Evolutionary conservation across 768 basidiomycete species (phyloP).

Genomic region (Erythrobasidium yunnanense): DNA sequence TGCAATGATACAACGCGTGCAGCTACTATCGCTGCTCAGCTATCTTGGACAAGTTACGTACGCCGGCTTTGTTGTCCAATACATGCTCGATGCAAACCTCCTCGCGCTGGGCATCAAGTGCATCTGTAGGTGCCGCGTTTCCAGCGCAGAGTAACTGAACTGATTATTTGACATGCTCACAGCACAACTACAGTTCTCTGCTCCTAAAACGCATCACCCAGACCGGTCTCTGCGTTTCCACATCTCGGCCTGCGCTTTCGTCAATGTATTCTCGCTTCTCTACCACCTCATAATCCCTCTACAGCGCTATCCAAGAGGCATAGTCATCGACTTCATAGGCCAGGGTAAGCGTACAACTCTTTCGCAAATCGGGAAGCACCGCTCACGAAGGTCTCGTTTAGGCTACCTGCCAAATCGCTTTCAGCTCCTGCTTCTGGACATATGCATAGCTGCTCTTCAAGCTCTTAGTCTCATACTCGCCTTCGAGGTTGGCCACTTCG

Average conservation of each 20-base stretch:
- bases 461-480: constrained; percentile 6
- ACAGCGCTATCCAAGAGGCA: not conserved
- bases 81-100: constrained; percentile 24
- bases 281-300: constrained; percentile 9
- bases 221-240: constrained; percentile 18
- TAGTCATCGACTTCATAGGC: constrained; percentile 18
- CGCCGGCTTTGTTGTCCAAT: not conserved
- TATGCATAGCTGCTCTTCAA: not conserved
- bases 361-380: no score
- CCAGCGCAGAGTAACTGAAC: not conserved
- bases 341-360: constrained; percentile 9
- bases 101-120: not conserved
- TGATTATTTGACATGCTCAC: not conserved
- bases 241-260: not conserved
- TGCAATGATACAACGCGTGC: not conserved
- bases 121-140: not conserved
- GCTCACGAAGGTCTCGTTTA: no score
- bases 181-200: constrained; percentile 17
- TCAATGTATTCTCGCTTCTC: constrained; percentile 10
- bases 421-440: constrained; percentile 9
- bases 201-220: constrained; percentile 17
- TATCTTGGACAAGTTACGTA: constrained; percentile 10
- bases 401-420: constrained; percentile 3
- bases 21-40: not conserved
- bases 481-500: constrained; percentile 15